Percentiles rank a stretch among this genome's conserved stretches.
Evolutionary conservation across 2,329 filamentous ascomycete species (phyloP).

Genomic region (Onygenales sp.): DNA sequence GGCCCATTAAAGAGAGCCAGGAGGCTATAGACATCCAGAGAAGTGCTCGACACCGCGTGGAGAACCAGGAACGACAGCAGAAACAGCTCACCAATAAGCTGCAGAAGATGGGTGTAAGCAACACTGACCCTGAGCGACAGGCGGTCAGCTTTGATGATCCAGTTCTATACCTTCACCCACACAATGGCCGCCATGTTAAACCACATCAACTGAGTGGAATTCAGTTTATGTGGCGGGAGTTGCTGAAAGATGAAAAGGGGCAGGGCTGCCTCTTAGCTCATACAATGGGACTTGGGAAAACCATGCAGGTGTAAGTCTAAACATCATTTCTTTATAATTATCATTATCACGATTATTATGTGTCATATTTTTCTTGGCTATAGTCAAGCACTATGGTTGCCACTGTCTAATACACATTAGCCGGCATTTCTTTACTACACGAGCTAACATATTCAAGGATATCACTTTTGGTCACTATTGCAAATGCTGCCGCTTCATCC

Average conservation of each 20-base stretch:
- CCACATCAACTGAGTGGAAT: constrained; percentile 73
- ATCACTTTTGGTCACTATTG: constrained; percentile 66
- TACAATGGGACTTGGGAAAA: constrained; percentile 88
- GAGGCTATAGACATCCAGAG: constrained; percentile 47
- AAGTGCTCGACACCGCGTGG: constrained; percentile 43
- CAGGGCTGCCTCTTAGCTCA: constrained; percentile 79
- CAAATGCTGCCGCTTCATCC: constrained; percentile 52
- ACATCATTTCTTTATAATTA: background rate
- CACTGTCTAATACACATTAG: no score
- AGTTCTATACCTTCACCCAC: constrained; percentile 46
- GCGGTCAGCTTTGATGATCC: constrained; percentile 36
- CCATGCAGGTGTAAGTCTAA: constrained; percentile 62
- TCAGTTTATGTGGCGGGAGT: constrained; percentile 79
- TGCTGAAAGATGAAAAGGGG: constrained; percentile 52
- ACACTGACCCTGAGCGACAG: constrained; percentile 36
- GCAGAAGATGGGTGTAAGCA: constrained; percentile 22
- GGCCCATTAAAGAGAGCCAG: constrained; percentile 39
- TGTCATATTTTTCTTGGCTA: no score
- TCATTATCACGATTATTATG: background rate
- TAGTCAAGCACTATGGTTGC: no score
- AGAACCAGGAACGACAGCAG: constrained; percentile 46
- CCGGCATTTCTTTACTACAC: background rate
- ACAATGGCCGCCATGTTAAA: constrained; percentile 60
- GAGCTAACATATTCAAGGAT: constrained; percentile 39
- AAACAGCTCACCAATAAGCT: constrained; percentile 23